Base-by-base conservation (phyloP, 768 basidiomycete species). In the Tricholoma furcatifolium region DNA sequence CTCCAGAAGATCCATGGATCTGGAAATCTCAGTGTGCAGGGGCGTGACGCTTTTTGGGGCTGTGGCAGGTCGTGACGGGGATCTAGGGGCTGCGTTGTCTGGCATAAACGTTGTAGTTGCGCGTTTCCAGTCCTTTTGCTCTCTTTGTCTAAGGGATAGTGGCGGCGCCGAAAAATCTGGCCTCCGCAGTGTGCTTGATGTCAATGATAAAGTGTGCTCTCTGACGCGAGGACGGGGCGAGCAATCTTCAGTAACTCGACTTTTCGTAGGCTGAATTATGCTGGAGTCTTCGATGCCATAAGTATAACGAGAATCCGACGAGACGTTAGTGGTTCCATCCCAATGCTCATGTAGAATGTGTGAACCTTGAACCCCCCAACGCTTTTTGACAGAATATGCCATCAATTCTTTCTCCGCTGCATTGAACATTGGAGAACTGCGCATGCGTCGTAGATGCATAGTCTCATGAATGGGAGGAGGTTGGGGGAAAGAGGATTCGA, bases 391-490 rank as follows among this genome's bases (percentile, higher is more conserved):
- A 38, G 63, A 54, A 24, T 63, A 46, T 41, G 59, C 63, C 42
- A 65, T 63, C 20, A 61, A 59, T 27, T 62, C 51, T 1, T 64
- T 63, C 23, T 67, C 67, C 34, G 64, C 65, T 21, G 56, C 20
- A 2, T 64, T 65, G 54, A 75, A 73, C 65, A 74, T 66, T 30
- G 75, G 77, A 12, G 73, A 72, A 56, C 74, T 77, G 40, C 70
- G 71, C 70, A 78, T 74, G 36, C 72, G 69, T 12, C 76, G 69
- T 24, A 77, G 62, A 30, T 43, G 45, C 12, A 55, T 35, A 15
- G 67, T 66, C 6, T 74, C 72, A 55, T 68, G 72, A 11, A 73
- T 68, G 10, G 71, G 69, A 21, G 77, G 77, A 1, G 78, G 78
- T 51, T 70, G 64, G 2, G 74, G 75, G 51, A 76, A 69, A 11